Conservation (phyloP, 1,139 yeast genomes). For the Debaryomycetaceae sp. region DNA sequence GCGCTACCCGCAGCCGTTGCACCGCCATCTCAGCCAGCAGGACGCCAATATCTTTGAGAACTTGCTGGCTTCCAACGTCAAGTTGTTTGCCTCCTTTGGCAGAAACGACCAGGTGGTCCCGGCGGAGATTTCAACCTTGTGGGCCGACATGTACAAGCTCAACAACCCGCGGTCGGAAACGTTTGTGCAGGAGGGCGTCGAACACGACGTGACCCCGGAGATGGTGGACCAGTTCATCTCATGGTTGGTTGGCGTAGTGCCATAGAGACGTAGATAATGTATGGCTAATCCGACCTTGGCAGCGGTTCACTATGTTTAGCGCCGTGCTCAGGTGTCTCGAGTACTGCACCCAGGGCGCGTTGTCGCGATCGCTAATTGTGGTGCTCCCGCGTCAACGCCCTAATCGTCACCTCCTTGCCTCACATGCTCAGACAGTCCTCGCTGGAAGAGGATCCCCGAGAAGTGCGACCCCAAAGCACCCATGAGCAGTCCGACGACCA, state of each 20-base stretch:
- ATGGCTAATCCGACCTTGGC: too few species aligned
- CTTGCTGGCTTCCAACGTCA: constrained; percentile 29
- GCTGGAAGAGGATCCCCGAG: too few species aligned
- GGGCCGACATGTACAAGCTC: constrained; percentile 30
- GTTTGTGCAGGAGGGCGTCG: constrained; percentile 28
- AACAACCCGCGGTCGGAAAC: constrained; percentile 23
- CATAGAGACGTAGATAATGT: too few species aligned
- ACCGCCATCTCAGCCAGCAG: constrained; percentile 24
- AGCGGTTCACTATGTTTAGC: too few species aligned
- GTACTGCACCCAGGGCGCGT: too few species aligned
- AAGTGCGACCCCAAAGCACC: too few species aligned
- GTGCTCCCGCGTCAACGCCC: too few species aligned
- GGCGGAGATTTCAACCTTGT: constrained; percentile 25
- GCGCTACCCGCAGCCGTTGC: constrained; percentile 30
- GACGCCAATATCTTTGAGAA: constrained; percentile 32
- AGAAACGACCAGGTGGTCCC: constrained; percentile 37
- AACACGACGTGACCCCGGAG: constrained; percentile 32
- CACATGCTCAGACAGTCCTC: too few species aligned
- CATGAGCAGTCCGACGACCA: too few species aligned
- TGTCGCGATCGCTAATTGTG: too few species aligned
- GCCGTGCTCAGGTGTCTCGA: too few species aligned
- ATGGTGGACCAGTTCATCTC: constrained; percentile 32
- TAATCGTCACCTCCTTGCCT: too few species aligned
- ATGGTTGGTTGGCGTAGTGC: constrained; percentile 24
- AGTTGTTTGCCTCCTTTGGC: constrained; percentile 37